Percentiles rank a stretch among this genome's conserved stretches.
phyloP scores from a whole-genome alignment of 1,284 basidiomycete genomes.

The Cryptococcus sp. region DNA sequence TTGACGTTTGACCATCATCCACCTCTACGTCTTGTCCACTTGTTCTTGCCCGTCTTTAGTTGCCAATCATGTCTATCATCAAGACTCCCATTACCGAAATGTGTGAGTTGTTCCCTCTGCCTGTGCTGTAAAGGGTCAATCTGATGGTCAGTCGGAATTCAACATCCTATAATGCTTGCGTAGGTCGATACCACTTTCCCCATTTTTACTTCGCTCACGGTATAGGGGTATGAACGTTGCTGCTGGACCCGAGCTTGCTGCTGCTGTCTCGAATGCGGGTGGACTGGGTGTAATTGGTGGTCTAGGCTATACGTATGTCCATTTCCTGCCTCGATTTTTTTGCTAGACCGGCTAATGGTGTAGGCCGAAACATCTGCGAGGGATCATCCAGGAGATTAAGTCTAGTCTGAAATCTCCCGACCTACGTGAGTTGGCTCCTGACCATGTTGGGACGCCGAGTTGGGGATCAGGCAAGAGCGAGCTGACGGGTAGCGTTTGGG shows the following conservation, averaged over 20 bases:
- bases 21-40: neutral
- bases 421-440: conserved; percentile 20
- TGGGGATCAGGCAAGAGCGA: neutral
- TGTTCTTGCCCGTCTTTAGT: too few relatives aligned
- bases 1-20: neutral
- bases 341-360: conserved; percentile 3
- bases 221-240: conserved; percentile 73
- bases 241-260: conserved; percentile 75
- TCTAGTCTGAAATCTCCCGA: conserved; percentile 52
- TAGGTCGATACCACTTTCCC: conserved; percentile 12
- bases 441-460: neutral
- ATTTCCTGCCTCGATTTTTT: conserved; percentile 2
- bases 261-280: conserved; percentile 69
- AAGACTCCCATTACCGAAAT: conserved; percentile 71
- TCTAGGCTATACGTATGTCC: conserved; percentile 67
- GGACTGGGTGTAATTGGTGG: conserved; percentile 85
- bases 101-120: conserved; percentile 40
- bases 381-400: conserved; percentile 68
- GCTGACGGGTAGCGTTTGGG: conserved; percentile 62
- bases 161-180: conserved; percentile 81
- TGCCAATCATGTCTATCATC: conserved; percentile 41
- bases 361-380: conserved; percentile 44
- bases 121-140: neutral
- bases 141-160: conserved; percentile 56
- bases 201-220: too few relatives aligned